Evolutionary conservation across 1,139 yeast genomes (phyloP), one percentile per base, ranked within the genome.

Genomic region (Saccharomyces hybrid): DNA sequence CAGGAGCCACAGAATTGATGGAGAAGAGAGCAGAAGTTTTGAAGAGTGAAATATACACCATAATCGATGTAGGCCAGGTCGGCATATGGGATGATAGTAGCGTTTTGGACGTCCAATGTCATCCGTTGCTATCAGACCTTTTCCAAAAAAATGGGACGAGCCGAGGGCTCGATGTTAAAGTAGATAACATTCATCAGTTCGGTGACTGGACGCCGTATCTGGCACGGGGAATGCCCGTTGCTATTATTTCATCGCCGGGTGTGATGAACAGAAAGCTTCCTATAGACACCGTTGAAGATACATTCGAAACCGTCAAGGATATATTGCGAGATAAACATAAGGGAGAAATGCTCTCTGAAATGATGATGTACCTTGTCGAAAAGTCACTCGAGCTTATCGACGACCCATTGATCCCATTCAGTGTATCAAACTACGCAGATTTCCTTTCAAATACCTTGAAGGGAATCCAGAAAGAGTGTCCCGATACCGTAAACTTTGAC

Each of bases 1-100:
- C 95, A 0, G 99, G 99, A 0, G 78, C 90, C 38, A 78, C 95
- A 0, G 95, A 87, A 64, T 84, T 95, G 82, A 79, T 86, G 6
- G 88, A 87, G 62, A 75, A 77, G 47, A 79, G 81, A 57, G 71
- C 75, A 30, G 79, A 79, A 20, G 76, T 75, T 47, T 72, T 90
- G 46, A 74, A 77, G 56, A 77, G 79, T 53, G 84, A 85, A 59
- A 88, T 88, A 0, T 83, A 81, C 61, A 78, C 88, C 0, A 86
- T 88, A 63, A 78, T 93, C 55, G 96, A 93, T 65, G 75, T 93
- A 9, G 62, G 67, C 50, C 71, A 69, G 51, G 27, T 69, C 6
- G 63, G 64, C n/a, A 52, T 67, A 6, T 87, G 83, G 63, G 84
- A 86, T 1, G 75, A 87, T n/a, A 73, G 83, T 1, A 95, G 95